These are phyloP conservation scores for Polytrichum formosum DNA, from an alignment of 225 moss, liverwort and hornwort species.

Conservation along the genomic window DNA sequence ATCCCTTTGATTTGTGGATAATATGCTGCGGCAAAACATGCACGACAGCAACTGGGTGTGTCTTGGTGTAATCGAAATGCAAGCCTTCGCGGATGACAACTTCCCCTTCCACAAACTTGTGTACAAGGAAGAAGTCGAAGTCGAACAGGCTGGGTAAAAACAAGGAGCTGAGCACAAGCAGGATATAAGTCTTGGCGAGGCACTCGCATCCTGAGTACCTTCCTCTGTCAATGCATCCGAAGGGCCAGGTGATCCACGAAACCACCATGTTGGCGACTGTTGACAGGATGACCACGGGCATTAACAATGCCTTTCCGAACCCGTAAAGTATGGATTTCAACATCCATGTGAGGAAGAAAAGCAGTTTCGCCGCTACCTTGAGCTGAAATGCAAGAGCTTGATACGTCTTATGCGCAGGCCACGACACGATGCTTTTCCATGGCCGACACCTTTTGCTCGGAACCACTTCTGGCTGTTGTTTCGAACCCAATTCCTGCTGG, in stretches of 20 bases:
- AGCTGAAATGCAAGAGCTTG: slow-evolving; percentile 36
- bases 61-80: slow-evolving; percentile 72
- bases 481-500: background rate
- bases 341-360: slow-evolving; percentile 22
- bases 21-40: slow-evolving; percentile 49
- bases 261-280: slow-evolving; percentile 1
- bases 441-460: background rate
- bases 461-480: background rate
- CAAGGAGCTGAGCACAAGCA: slow-evolving; percentile 49
- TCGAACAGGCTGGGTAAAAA: slow-evolving; percentile 60
- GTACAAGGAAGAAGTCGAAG: slow-evolving; percentile 42
- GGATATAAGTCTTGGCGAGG: slow-evolving; percentile 39
- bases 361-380: slow-evolving; percentile 21
- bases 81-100: slow-evolving; percentile 48
- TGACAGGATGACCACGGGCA: slow-evolving; percentile 9
- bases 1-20: slow-evolving; percentile 43
- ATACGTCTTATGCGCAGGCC: slow-evolving; percentile 43
- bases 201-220: slow-evolving; percentile 34
- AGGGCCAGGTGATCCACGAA: background rate
- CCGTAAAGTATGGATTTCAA: background rate
- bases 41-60: slow-evolving; percentile 29
- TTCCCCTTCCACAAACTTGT: slow-evolving; percentile 49
- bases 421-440: slow-evolving; percentile 17
- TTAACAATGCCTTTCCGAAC: slow-evolving; percentile 5
- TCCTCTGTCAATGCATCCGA: slow-evolving; percentile 20